Percentiles rank a stretch among this genome's conserved stretches.
Evolutionary conservation across 148 eudicot species (phyloP).

Genomic region (Heliosperma pusillum): DNA sequence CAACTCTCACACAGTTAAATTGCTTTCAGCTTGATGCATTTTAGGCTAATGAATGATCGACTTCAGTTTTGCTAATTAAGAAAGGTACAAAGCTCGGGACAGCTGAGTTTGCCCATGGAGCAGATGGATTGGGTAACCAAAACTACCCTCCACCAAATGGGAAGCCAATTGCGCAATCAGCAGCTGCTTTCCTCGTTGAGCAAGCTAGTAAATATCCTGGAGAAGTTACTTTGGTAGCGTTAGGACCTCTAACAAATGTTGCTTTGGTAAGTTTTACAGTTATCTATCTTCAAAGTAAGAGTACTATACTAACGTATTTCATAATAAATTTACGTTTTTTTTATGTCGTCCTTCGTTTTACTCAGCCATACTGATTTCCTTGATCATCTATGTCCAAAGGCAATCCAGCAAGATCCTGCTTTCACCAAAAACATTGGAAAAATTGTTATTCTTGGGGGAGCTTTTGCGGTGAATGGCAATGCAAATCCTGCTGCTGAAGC

Average conservation of each 20-base stretch:
- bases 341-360: not conserved
- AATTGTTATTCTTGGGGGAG: constrained; percentile 87
- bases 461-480: constrained; percentile 91
- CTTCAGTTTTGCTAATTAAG: constrained; percentile 25
- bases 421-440: constrained; percentile 64
- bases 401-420: constrained; percentile 64
- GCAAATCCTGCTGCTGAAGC: constrained; percentile 98
- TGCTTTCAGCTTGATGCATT: constrained; percentile 10
- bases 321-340: not conserved
- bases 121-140: constrained; percentile 93
- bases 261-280: constrained; percentile 62
- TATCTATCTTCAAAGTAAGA: not conserved
- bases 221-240: constrained; percentile 79
- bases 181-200: constrained; percentile 64
- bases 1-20: not conserved
- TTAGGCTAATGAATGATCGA: not conserved
- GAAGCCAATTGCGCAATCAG: constrained; percentile 71
- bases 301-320: too few relatives aligned
- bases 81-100: constrained; percentile 87
- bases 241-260: constrained; percentile 92
- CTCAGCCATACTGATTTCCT: constrained; percentile 5
- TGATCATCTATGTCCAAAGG: constrained; percentile 40
- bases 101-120: constrained; percentile 95
- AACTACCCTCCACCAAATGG: constrained; percentile 86
- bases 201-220: constrained; percentile 74